Conservation (phyloP, 352 stramenopile species). For the Phytophthora colocasiae region DNA sequence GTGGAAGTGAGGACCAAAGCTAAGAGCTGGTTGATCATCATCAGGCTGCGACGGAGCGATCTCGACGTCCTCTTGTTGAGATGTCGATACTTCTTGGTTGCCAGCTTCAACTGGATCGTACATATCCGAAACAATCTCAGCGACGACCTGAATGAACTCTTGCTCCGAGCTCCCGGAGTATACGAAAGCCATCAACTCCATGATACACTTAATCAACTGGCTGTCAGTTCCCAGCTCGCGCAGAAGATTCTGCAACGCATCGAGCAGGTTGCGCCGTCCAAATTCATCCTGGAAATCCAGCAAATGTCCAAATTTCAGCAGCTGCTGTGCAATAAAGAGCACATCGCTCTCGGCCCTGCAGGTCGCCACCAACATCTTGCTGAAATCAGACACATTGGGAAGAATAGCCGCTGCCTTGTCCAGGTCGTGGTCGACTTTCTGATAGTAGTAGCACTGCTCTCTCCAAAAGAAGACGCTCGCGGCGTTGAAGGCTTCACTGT, state of each 20-base stretch:
- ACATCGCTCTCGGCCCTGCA: conserved; percentile 56
- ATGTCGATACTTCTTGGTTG: conserved; percentile 18
- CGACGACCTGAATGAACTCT: conserved; percentile 81
- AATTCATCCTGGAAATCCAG: conserved; percentile 87
- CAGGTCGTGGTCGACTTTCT: conserved; percentile 62
- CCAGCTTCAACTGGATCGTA: conserved; percentile 71
- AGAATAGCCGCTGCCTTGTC: conserved; percentile 60
- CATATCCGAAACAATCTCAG: conserved; percentile 80
- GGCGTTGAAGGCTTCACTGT: conserved; percentile 49
- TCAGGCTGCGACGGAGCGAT: conserved; percentile 33
- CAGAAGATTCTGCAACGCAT: conserved; percentile 67
- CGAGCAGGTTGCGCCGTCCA: conserved; percentile 71
- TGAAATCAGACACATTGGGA: conserved; percentile 76
- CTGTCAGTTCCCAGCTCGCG: conserved; percentile 63
- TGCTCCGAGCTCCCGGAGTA: conserved; percentile 73
- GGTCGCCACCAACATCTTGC: conserved; percentile 62
- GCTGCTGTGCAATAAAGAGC: conserved; percentile 74
- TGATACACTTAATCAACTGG: conserved; percentile 68
- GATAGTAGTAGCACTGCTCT: conserved; percentile 81
- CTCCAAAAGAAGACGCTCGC: conserved; percentile 83
- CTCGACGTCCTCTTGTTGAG: conserved; percentile 31
- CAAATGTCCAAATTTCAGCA: conserved; percentile 66
- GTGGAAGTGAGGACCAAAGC: conserved; percentile 29
- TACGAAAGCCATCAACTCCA: conserved; percentile 81
- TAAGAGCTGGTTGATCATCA: conserved; percentile 32